Conservation (phyloP, 768 basidiomycete genomes). For the Naganishia friedmannii region DNA sequence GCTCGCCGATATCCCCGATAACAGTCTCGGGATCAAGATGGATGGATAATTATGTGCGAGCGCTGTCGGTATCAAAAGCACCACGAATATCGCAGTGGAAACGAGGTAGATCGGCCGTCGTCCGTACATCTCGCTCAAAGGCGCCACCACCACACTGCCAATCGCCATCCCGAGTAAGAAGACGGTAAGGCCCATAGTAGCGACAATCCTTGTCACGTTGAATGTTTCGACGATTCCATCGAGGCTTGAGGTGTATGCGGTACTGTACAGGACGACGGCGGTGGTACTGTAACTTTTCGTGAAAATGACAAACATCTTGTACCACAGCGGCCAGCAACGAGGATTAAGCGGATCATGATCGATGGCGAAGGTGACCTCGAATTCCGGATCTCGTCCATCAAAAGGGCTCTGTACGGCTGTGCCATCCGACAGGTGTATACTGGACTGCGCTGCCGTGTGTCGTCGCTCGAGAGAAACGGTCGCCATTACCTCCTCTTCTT, state of each 20-base stretch:
- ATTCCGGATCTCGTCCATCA: slow-evolving; percentile 19
- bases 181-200: slow-evolving; percentile 62
- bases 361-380: slow-evolving; percentile 7
- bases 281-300: slow-evolving; percentile 24
- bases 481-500: not conserved
- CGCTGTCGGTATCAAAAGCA: slow-evolving; percentile 63
- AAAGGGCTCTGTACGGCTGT: not conserved
- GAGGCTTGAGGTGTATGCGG: slow-evolving; percentile 24
- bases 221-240: slow-evolving; percentile 55
- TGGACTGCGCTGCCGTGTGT: not conserved
- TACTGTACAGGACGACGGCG: slow-evolving; percentile 26
- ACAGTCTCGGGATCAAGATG: slow-evolving; percentile 21
- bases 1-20: slow-evolving; percentile 20
- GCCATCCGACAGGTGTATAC: slow-evolving; percentile 9
- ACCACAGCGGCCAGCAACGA: slow-evolving; percentile 16
- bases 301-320: slow-evolving; percentile 13
- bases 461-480: not conserved
- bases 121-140: slow-evolving; percentile 63
- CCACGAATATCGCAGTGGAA: slow-evolving; percentile 58
- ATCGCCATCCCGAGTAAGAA: slow-evolving; percentile 63
- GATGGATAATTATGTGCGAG: slow-evolving; percentile 60
- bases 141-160: slow-evolving; percentile 53
- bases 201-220: slow-evolving; percentile 58
- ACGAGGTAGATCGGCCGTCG: slow-evolving; percentile 59
- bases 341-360: slow-evolving; percentile 13